Evolutionary conservation across 768 basidiomycete species (phyloP), one percentile per base, ranked within the genome.

Genomic region (Suillus tomentosus): DNA sequence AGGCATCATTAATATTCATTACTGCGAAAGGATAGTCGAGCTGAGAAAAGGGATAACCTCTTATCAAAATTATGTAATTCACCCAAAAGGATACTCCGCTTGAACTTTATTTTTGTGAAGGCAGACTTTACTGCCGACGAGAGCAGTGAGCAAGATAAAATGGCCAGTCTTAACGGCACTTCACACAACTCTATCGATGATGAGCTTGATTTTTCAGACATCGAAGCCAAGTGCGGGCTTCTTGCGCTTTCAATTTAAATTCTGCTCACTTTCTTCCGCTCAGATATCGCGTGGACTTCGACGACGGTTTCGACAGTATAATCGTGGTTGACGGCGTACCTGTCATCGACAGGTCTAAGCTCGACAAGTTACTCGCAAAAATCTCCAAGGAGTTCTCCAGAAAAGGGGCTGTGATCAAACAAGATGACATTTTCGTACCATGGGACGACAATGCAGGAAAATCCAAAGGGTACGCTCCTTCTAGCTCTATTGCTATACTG

Each of bases 251-350:
- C 27, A 17, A 8, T 36, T 54, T 14, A 36, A 61, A 27, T 54
- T 43, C 10, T 27, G 22, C 47, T 58, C 37, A 62, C 62, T 36
- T 67, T 69, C 48, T n/a, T 22, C 64, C 55, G 50, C 31, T 62
- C 54, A 97, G 95, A 81, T 96, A 95, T 79, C 84, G 88, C 68
- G 89, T 96, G 70, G 81, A 92, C 63, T 87, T 88, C 67, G 91
- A 94, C 69, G 89, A 94, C 68, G 85, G 92, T 47, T 86, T 98
- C 71, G 97, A 99, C 81, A 93, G 92, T 73, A 87, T 94, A 63
- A 78, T 99, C 61, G 91, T 99, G 60, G 87, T 99, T 64, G 97
- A 99, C 76, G 94, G 95, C 58, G 84, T 96, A 24, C 97, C 96
- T 11, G 75, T 94, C 65, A 93, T 98, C 74, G 95, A 97, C 73